Evolutionary conservation across 1,284 basidiomycete genomes (phyloP), one percentile per base, ranked within the genome.

Genomic region (Austroboletus niveus): DNA sequence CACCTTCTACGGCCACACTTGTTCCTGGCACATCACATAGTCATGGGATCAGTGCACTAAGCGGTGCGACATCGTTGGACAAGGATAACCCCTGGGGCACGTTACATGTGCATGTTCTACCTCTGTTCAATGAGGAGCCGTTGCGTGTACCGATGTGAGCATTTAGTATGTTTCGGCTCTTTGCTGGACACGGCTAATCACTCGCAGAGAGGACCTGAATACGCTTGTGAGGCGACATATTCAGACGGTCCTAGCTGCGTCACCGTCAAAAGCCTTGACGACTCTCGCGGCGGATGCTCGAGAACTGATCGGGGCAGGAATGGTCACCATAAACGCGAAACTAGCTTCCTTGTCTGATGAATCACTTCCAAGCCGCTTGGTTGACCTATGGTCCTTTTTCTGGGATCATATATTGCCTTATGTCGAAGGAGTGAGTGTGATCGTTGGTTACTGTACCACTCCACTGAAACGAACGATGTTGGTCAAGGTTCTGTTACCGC

Each of bases 341-440:
- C 78, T 98, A 9, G 76, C 75, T 10, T 81, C 77, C 6, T 72
- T 88, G 27, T 86, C 87, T 30, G 91, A 94, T 43, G 81, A 87
- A 43, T 81, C 84, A 59, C 77, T 98, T 5, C 72, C 95, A 15
- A 75, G 76, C 1, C 79, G 91, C 9, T 77, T 96, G 10, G 90
- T 93, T 1, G 92, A 96, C 59, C 78, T 91, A 14, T 98, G 95
- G 95, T 82, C 80, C 7, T 95, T 96, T 75, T 98, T 97, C 73
- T 97, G 93, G 86, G 89, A 91, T 57, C 87, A 92, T 56, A 85
- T 98, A 20, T 73, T 98, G 1, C 93, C 94, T 1, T 95, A 94
- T 65, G 75, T 94, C 39, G 91, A 94, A 76, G 89, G 88, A 48
- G 89, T 90, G 62, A 64, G 84, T 76, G 15, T 52, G 38, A 20